Conservation (phyloP, 169 alveolate genomes). For the Theileria annulata region DNA sequence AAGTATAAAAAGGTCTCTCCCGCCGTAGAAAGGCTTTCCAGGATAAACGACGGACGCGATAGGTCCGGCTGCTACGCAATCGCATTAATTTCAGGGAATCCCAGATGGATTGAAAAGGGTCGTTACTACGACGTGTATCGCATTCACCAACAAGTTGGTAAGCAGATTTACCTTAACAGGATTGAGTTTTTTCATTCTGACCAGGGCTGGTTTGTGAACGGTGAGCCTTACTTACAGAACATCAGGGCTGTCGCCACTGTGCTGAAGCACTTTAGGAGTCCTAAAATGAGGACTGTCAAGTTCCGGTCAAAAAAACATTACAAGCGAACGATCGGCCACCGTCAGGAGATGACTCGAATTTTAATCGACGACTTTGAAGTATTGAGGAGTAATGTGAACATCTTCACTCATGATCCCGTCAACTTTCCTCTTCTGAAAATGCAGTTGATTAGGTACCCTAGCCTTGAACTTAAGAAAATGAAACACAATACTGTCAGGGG, state of each 20-base stretch:
- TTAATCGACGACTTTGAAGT: conserved; percentile 66
- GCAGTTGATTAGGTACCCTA: conserved; percentile 47
- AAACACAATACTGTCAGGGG: conserved; percentile 51
- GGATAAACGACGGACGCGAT: conserved; percentile 74
- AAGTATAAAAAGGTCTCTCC: conserved; percentile 67
- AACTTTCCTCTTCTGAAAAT: conserved; percentile 45
- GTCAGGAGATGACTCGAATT: conserved; percentile 78
- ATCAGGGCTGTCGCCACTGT: conserved; percentile 76
- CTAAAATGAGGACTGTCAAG: conserved; percentile 74
- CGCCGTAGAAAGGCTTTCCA: conserved; percentile 75
- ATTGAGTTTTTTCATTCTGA: conserved; percentile 72
- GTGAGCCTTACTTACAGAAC: conserved; percentile 81
- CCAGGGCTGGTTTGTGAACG: conserved; percentile 74
- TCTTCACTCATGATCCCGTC: conserved; percentile 56
- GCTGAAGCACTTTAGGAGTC: conserved; percentile 80
- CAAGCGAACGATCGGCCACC: conserved; percentile 73
- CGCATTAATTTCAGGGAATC: conserved; percentile 78
- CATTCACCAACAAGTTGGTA: conserved; percentile 78
- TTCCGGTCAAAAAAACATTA: conserved; percentile 81
- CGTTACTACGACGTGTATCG: conserved; percentile 82
- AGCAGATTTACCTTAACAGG: conserved; percentile 70
- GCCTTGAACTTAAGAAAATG: conserved; percentile 50
- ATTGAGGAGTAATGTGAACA: conserved; percentile 13
- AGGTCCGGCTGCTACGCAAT: conserved; percentile 79
- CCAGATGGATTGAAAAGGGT: conserved; percentile 82